Evolutionary conservation across 768 basidiomycete species (phyloP).

Genomic region (Mycena pura): DNA sequence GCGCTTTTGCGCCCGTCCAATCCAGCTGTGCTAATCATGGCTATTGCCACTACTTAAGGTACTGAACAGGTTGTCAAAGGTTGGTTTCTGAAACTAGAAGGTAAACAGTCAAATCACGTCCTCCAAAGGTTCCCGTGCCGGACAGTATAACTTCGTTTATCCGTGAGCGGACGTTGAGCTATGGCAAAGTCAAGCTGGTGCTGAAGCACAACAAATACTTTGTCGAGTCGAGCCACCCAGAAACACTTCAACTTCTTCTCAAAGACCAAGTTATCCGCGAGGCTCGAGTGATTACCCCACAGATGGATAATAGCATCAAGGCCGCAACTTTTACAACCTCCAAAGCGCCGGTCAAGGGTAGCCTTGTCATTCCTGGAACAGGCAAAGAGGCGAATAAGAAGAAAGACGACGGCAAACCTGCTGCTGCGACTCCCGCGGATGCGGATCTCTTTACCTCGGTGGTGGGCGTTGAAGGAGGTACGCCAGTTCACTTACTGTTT

Average conservation of each 20-base stretch:
- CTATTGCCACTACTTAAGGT: constrained; percentile 54
- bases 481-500: constrained; percentile 25
- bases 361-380: constrained; percentile 86
- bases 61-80: constrained; percentile 83
- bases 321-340: constrained; percentile 78
- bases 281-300: constrained; percentile 76
- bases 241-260: constrained; percentile 86
- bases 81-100: constrained; percentile 31
- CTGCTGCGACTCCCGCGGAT: constrained; percentile 51
- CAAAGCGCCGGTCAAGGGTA: constrained; percentile 84
- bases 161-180: constrained; percentile 91
- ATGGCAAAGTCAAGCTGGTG: constrained; percentile 98
- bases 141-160: constrained; percentile 87
- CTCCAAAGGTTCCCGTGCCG: constrained; percentile 84
- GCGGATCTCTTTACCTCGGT: constrained; percentile 92
- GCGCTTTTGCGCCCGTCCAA: constrained; percentile 29
- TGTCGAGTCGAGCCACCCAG: constrained; percentile 95
- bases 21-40: constrained; percentile 39
- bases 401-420: constrained; percentile 54
- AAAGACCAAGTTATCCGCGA: constrained; percentile 87
- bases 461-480: constrained; percentile 92
- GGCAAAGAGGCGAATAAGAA: constrained; percentile 76
- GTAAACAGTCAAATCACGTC: constrained; percentile 8
- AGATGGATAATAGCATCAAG: constrained; percentile 77
- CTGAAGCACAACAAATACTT: constrained; percentile 98